A percentile compares a stretch with the other conserved stretches of the same genome.
These are phyloP conservation scores for Cyphellophora attinorum DNA, from an alignment of 2,329 filamentous ascomycete genomes.

Conservation along the genomic window DNA sequence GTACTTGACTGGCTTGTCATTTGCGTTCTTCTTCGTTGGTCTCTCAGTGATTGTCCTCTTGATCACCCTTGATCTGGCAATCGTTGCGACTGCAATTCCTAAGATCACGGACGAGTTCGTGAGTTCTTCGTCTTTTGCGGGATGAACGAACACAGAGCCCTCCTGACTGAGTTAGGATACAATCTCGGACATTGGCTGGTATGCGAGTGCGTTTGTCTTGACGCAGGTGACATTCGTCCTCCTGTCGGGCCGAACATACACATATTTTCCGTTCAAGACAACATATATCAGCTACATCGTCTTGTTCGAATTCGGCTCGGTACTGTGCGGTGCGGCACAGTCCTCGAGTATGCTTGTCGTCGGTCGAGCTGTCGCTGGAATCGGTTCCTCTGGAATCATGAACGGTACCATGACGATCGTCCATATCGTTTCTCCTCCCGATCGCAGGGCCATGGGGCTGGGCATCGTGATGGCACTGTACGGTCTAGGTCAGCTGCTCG, in stretches of 20 bases:
- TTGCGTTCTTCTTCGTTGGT: no score
- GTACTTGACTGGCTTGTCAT: no score
- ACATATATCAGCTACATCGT: conserved; percentile 33
- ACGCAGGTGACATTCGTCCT: conserved; percentile 35
- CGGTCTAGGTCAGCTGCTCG: conserved; percentile 31
- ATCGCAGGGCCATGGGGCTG: conserved; percentile 45
- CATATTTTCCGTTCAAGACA: conserved; percentile 37
- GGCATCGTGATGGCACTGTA: conserved; percentile 38
- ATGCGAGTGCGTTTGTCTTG: conserved; percentile 30
- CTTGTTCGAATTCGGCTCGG: conserved; percentile 43
- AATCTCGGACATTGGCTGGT: conserved; percentile 32
- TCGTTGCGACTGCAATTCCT: conserved; percentile 16
- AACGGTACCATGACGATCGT: conserved; percentile 23
- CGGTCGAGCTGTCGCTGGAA: conserved; percentile 40
- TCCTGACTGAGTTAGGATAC: no score
- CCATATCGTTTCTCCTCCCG: conserved; percentile 37
- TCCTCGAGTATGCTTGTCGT: conserved; percentile 39
- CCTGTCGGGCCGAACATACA: conserved; percentile 35
- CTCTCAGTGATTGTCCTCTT: no score
- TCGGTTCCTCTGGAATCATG: conserved; percentile 36
- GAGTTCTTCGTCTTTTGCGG: no score
- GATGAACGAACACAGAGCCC: no score
- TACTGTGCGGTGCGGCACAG: conserved; percentile 41
- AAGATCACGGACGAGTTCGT: conserved; percentile 24
- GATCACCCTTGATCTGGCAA: conserved; percentile 12